Percentiles rank a stretch among this genome's conserved stretches.
Evolutionary conservation across 257 asterid genomes (phyloP).

Genomic region (Nicotiana attenuata): DNA sequence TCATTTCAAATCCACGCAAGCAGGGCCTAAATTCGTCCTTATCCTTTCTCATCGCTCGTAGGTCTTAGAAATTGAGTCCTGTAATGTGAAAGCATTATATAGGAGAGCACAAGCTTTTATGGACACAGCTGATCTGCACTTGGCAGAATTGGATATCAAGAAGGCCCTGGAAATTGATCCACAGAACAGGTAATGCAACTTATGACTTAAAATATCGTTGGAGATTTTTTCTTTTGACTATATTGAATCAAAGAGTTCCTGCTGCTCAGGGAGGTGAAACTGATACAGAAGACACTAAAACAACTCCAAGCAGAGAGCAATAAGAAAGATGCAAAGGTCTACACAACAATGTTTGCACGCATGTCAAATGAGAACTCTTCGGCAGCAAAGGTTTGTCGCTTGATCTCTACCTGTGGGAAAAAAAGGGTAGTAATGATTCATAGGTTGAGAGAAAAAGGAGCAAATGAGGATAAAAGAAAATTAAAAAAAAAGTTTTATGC

Average conservation of each 20-base stretch:
- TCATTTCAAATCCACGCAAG: neutral
- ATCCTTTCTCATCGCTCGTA: conserved; percentile 3
- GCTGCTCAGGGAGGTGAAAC: conserved; percentile 53
- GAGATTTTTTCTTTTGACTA: neutral
- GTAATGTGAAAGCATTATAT: conserved; percentile 45
- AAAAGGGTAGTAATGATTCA: neutral
- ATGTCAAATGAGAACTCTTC: conserved; percentile 30
- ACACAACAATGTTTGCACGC: conserved; percentile 44
- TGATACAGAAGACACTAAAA: conserved; percentile 43
- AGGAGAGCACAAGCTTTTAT: conserved; percentile 46
- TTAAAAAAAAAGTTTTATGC: neutral
- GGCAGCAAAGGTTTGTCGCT: conserved; percentile 40
- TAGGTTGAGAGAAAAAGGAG: neutral
- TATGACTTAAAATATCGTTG: neutral
- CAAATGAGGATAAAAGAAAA: neutral
- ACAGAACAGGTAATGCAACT: conserved; percentile 26
- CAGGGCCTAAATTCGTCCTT: neutral
- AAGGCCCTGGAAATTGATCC: conserved; percentile 41
- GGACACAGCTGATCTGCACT: conserved; percentile 32
- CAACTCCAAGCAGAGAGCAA: conserved; percentile 47
- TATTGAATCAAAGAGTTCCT: neutral
- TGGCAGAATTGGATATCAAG: conserved; percentile 42
- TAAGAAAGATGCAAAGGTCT: conserved; percentile 55
- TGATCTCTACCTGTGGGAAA: neutral
- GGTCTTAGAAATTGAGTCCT: conserved; percentile 54